These are phyloP conservation scores for Phytopythium sindhum DNA, from an alignment of 352 stramenopile genomes.

Conservation along the genomic window DNA sequence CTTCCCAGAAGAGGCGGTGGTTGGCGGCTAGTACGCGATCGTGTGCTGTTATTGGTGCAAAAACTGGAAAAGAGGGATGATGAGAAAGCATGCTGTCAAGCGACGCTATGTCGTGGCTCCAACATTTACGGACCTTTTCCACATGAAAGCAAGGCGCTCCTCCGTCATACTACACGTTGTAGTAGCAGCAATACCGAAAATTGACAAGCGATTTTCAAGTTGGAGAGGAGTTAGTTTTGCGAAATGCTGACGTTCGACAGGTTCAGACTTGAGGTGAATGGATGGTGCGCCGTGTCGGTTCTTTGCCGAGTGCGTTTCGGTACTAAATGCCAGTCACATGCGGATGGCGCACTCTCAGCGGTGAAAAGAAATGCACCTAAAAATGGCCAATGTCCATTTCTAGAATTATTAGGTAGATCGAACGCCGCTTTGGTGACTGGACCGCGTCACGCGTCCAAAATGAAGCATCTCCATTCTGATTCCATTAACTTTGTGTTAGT, in stretches of 20 bases:
- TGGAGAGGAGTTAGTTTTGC: no score
- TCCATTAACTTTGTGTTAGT: not conserved
- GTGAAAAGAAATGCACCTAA: not conserved
- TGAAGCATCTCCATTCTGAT: no score
- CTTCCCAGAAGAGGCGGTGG: not conserved
- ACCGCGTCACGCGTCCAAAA: not conserved
- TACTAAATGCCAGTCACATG: not conserved
- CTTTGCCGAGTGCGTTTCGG: not conserved
- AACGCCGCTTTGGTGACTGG: not conserved
- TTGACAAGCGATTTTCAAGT: no score
- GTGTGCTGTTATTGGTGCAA: not conserved
- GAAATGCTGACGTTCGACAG: no score
- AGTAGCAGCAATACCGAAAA: no score
- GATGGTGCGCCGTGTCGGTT: not conserved
- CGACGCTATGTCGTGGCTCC: no score
- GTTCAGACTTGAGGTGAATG: no score
- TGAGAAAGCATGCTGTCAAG: not conserved
- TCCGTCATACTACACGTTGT: no score
- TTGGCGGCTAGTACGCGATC: not conserved
- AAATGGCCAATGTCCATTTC: not conserved
- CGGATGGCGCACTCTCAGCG: no score
- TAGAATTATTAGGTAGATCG: not conserved
- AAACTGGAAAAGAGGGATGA: slow-evolving; percentile 8
- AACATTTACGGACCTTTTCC: no score
- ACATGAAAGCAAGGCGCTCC: no score